Evolutionary conservation across 2,329 filamentous ascomycete species (phyloP).

Genomic region (Xenosphaeropsis pyriputrescens): DNA sequence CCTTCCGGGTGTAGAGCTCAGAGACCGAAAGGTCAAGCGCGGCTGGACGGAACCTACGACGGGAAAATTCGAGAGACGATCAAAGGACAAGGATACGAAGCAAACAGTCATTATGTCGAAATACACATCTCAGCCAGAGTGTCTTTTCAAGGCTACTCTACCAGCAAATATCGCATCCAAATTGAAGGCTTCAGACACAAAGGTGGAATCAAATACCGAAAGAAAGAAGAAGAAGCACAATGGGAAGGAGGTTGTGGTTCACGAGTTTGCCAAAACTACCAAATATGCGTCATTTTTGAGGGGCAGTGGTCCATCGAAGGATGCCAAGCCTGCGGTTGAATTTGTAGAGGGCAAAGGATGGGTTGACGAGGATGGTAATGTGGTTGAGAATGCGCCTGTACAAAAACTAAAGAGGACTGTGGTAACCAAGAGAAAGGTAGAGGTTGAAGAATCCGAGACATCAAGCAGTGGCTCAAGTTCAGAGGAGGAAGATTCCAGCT

Average conservation of each 20-base stretch:
- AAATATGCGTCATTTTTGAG: constrained; percentile 77
- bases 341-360: constrained; percentile 81
- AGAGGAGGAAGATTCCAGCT: constrained; percentile 9
- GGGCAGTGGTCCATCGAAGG: constrained; percentile 26
- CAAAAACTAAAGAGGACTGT: constrained; percentile 5
- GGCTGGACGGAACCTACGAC: constrained; percentile 34
- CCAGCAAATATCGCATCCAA: constrained; percentile 35
- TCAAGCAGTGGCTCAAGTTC: constrained; percentile 1
- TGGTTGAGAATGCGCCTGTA: constrained; percentile 42
- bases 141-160: constrained; percentile 71
- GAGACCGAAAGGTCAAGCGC: constrained; percentile 25
- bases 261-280: constrained; percentile 79
- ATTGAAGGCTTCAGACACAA: constrained; percentile 19
- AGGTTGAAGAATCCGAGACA: constrained; percentile 2
- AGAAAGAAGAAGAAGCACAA: constrained; percentile 44
- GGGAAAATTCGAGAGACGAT: constrained; percentile 31
- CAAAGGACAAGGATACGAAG: constrained; percentile 31
- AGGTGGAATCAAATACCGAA: constrained; percentile 21
- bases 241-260: constrained; percentile 52
- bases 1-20: constrained; percentile 56
- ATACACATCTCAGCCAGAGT: constrained; percentile 68
- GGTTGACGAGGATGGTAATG: constrained; percentile 64
- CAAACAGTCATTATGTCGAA: constrained; percentile 53
- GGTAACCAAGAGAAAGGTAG: constrained; percentile 1
- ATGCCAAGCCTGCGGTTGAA: constrained; percentile 34